Evolutionary conservation across 495 filamentous ascomycete species (phyloP).

Genomic region (Pseudomonodictys pantanalensis): DNA sequence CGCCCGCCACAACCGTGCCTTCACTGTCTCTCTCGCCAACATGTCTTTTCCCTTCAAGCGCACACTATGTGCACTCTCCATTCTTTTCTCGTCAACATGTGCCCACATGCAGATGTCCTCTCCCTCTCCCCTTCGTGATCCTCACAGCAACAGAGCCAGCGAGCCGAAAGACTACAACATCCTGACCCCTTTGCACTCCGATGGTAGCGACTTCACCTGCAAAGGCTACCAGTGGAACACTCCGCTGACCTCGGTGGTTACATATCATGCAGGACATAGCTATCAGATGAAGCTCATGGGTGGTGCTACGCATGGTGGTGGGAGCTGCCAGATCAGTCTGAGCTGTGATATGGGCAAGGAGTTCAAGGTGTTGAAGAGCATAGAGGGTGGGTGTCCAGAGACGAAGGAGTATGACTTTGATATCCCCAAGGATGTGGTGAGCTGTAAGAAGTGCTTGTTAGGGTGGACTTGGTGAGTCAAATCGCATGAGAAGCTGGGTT

Average conservation of each 20-base stretch:
- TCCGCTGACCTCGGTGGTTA: slow-evolving; percentile 48
- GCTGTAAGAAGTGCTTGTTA: slow-evolving; percentile 59
- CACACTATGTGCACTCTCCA: slow-evolving; percentile 18
- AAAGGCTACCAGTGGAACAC: slow-evolving; percentile 61
- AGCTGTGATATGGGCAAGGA: slow-evolving; percentile 60
- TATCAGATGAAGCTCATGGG: slow-evolving; percentile 60
- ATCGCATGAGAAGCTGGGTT: neutral
- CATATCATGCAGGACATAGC: slow-evolving; percentile 53
- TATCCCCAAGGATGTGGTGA: slow-evolving; percentile 59
- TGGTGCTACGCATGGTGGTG: slow-evolving; percentile 59
- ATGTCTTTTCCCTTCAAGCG: slow-evolving; percentile 1
- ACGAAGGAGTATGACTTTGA: slow-evolving; percentile 56
- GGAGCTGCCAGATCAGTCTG: slow-evolving; percentile 62
- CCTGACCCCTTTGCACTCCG: slow-evolving; percentile 51
- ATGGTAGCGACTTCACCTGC: slow-evolving; percentile 60
- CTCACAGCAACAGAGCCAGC: slow-evolving; percentile 42
- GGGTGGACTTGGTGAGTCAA: slow-evolving; percentile 56
- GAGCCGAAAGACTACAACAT: slow-evolving; percentile 58
- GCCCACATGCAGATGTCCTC: slow-evolving; percentile 58
- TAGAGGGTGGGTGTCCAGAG: slow-evolving; percentile 60
- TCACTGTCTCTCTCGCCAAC: neutral
- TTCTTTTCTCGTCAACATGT: neutral
- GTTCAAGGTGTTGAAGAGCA: slow-evolving; percentile 65
- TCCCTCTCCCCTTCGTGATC: slow-evolving; percentile 51
- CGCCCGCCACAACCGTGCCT: too few relatives aligned